These are phyloP conservation scores for Saccharomycopsis javanensis DNA, from an alignment of 805 yeast genomes.

Conservation along the genomic window DNA sequence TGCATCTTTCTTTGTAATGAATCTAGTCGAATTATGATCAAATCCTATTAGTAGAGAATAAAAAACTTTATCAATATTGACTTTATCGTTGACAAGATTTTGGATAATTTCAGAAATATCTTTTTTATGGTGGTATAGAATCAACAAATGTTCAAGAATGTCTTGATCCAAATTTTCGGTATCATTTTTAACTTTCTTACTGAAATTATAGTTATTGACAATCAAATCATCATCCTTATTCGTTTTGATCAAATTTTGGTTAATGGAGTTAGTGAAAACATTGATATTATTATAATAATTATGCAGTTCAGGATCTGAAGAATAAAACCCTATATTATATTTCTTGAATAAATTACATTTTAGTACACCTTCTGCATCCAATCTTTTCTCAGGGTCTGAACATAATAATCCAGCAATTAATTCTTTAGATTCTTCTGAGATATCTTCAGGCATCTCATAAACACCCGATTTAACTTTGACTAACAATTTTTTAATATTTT, in stretches of 20 bases:
- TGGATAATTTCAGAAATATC: conserved; percentile 8
- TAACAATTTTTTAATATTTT: conserved; percentile 59
- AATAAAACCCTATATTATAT: conserved; percentile 14
- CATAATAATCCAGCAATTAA: conserved; percentile 56
- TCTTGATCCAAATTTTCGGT: conserved; percentile 6
- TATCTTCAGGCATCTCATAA: conserved; percentile 58
- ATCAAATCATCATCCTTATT: conserved; percentile 14
- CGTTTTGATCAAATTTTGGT: conserved; percentile 16
- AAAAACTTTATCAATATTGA: conserved; percentile 19
- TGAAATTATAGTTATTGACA: conserved; percentile 16
- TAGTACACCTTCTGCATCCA: conserved; percentile 57
- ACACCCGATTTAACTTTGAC: conserved; percentile 70
- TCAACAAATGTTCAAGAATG: conserved; percentile 12
- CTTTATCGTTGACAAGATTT: conserved; percentile 16
- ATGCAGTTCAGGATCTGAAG: conserved; percentile 8
- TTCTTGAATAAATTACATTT: conserved; percentile 18
- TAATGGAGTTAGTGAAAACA: conserved; percentile 19
- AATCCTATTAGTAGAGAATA: conserved; percentile 17
- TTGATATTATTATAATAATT: conserved; percentile 14
- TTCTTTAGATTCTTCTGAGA: conserved; percentile 58
- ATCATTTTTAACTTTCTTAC: conserved; percentile 5
- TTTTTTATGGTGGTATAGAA: conserved; percentile 18
- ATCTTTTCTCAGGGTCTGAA: conserved; percentile 62
- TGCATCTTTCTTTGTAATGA: not conserved
- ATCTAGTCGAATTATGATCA: conserved; percentile 4